Base-by-base conservation (phyloP, 192 early-diverging fungal genomes). In the Coemansia asiatica region DNA sequence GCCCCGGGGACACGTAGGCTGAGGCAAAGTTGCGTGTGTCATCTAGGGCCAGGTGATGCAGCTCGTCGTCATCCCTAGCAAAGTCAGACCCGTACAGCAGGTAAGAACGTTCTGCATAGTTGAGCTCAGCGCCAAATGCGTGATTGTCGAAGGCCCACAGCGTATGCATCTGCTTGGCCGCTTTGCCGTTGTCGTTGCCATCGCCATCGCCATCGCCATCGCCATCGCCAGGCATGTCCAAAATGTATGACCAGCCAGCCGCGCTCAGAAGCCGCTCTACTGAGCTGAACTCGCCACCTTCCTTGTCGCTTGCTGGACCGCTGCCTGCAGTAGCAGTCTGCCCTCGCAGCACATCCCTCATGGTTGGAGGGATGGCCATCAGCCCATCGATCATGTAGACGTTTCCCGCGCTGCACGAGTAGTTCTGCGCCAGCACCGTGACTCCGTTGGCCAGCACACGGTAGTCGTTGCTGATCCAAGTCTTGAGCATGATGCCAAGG, bases 141-240 rank as follows among this genome's bases (percentile, higher is more conserved):
- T 25, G 63, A 71, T 82, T 68, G 49, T 23, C 69, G 56, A 82
- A 76, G 31, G 79, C 79, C 74, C 74, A 82, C 55, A 82, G 54
- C 40, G 79, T 82, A 63, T 76, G 71, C 67, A 76, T 72, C 18
- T 26, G 48, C 26, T 16, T n/a, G 15, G 29, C 23, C 21, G 53
- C 64, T 26, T 44, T 63, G 33, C 18, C 38, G 6, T 25, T 38
- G 31, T 33, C 31, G 31, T 8, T 33, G 31, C 31, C 64, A 22
- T 47, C 61, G 35, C n/a, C 44, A 4, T 25, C 38, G 12, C 31
- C 56, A 1, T n/a, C 31, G 31, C 31, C 64, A 22, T 47, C 61
- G 35, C n/a, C 44, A 4, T 25, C 38, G 12, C 31, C 56, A 1
- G 54, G 1, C 25, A 40, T 15, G 58, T 36, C 67, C 27, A 82